Evolutionary conservation across 2,329 filamentous ascomycete species (phyloP).

Genomic region (Dryadomyces quercus-mongolicae): DNA sequence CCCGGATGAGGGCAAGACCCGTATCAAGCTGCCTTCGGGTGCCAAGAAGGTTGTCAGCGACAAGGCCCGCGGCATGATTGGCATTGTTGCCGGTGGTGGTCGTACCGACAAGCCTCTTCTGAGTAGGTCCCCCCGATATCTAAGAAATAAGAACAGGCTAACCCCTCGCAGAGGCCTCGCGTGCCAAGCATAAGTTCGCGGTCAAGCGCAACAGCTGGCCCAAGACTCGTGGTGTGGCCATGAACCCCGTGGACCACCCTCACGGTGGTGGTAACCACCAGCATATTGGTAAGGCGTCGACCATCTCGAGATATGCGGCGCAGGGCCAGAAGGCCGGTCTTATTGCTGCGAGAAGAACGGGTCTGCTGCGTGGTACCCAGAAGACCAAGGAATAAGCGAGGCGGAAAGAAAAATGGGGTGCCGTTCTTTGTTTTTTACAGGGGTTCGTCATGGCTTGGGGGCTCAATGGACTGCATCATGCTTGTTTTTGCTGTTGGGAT

Average conservation of each 20-base stretch:
- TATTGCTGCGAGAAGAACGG: slow-evolving; percentile 97
- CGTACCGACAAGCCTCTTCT: slow-evolving; percentile 99
- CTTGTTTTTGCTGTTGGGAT: slow-evolving; percentile 25
- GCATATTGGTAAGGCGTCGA: slow-evolving; percentile 99
- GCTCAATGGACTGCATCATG: slow-evolving; percentile 51
- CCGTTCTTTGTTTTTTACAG: slow-evolving; percentile 4
- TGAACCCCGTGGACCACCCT: slow-evolving; percentile 99
- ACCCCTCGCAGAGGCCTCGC: slow-evolving; percentile 69
- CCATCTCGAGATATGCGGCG: slow-evolving; percentile 94
- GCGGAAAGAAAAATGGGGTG: slow-evolving; percentile 3
- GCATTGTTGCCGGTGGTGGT: slow-evolving; percentile 98
- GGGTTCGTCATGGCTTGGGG: slow-evolving; percentile 35
- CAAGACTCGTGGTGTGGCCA: slow-evolving; percentile 99
- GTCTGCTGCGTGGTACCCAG: slow-evolving; percentile 99
- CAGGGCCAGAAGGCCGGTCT: slow-evolving; percentile 99
- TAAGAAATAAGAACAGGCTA: background rate
- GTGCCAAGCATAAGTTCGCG: slow-evolving; percentile 99
- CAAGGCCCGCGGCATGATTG: slow-evolving; percentile 92
- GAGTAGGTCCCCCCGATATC: slow-evolving; percentile 40
- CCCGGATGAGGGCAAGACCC: slow-evolving; percentile 98
- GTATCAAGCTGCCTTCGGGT: slow-evolving; percentile 97
- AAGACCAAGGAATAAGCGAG: slow-evolving; percentile 87
- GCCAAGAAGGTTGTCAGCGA: slow-evolving; percentile 98
- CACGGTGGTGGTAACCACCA: slow-evolving; percentile 99
- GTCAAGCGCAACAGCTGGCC: slow-evolving; percentile 99